phyloP scores from a whole-genome alignment of 352 stramenopile species.

The Pythium plurisporium region DNA sequence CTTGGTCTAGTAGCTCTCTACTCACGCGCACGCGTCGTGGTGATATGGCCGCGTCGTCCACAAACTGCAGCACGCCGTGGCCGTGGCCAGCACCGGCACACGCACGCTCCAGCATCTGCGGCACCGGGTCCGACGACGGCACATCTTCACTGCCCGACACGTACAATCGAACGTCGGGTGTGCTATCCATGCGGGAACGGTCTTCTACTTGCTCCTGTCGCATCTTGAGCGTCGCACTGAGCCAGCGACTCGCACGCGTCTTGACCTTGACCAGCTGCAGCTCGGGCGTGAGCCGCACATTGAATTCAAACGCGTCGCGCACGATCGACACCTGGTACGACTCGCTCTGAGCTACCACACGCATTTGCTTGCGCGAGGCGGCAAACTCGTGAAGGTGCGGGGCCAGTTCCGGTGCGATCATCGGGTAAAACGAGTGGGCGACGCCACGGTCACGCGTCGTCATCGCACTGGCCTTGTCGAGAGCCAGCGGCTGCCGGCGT shows the following conservation, averaged over 20 bases:
- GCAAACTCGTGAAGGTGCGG: conserved; percentile 41
- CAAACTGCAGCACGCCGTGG: conserved; percentile 56
- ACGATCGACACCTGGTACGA: conserved; percentile 69
- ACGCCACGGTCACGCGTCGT: conserved; percentile 53
- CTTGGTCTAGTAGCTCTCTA: conserved; percentile 36
- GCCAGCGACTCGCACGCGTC: conserved; percentile 64
- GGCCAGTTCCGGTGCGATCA: conserved; percentile 37
- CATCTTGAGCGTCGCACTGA: conserved; percentile 80
- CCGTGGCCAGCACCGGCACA: conserved; percentile 23
- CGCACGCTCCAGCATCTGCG: conserved; percentile 18
- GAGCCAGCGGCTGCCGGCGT: conserved; percentile 14
- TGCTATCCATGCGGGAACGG: conserved; percentile 53
- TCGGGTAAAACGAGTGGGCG: conserved; percentile 76
- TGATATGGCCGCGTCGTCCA: conserved; percentile 9
- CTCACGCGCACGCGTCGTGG: conserved; percentile 45
- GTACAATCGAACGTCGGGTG: conserved; percentile 72
- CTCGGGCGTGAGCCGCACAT: conserved; percentile 45
- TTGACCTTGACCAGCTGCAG: conserved; percentile 57
- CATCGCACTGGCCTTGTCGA: conserved; percentile 38
- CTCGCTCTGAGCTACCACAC: conserved; percentile 26
- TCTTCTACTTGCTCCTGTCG: conserved; percentile 70
- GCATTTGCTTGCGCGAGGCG: conserved; percentile 37
- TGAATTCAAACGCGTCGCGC: conserved; percentile 58
- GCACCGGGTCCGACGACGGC: conserved; percentile 37
- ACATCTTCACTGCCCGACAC: conserved; percentile 66